Evolutionary conservation across 1,284 basidiomycete species (phyloP), one percentile per base, ranked within the genome.

Genomic region (Bondarzewia mesenterica): DNA sequence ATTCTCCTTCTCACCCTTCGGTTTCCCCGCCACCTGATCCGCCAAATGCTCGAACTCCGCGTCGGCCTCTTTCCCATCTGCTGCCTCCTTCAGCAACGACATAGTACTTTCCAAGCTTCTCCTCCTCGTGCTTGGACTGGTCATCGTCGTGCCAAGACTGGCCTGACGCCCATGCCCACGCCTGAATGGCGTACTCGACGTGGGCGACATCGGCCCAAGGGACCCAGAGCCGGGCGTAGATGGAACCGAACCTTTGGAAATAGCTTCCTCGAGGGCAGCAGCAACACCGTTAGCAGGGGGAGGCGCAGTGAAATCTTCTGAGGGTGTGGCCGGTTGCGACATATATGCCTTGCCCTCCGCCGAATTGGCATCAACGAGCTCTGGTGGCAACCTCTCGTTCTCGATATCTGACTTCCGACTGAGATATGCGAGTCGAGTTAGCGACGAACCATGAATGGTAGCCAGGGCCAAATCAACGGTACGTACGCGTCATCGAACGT

Each of bases 341-440:
- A 82, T 69, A 59, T 77, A 72, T 51, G 79, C 81, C 56, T 76
- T 80, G 46, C 82, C 85, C 65, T 85, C 85, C 54, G 82, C 78
- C 15, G 85, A 85, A 51, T 83, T 80, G 4, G 89, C 89, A 61
- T 98, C 93, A 63, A 94, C 89, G 21, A 99, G 79, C 23, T 98
- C 93, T 1, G 95, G 95, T 12, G 94, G 95, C 23, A 97, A 72
- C 41, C 92, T 85, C 69, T 99, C 95, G 71, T 99, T 98, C 72
- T 99, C 95, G 59, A 99, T 98, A 74, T 99, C 96, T 37, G 91
- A 93, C 71, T 94, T 95, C 56, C 95, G 91, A 20, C 89, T 93
- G 58, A 12, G 3, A 22, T 14, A 18, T 3, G 21, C 16, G 38
- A 22, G 16, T 10, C 10, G 38, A 18, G 38, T 16, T 10, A 22